Base-by-base conservation (phyloP, 2,329 filamentous ascomycete genomes). In the Allantophomopsis cytisporea region DNA sequence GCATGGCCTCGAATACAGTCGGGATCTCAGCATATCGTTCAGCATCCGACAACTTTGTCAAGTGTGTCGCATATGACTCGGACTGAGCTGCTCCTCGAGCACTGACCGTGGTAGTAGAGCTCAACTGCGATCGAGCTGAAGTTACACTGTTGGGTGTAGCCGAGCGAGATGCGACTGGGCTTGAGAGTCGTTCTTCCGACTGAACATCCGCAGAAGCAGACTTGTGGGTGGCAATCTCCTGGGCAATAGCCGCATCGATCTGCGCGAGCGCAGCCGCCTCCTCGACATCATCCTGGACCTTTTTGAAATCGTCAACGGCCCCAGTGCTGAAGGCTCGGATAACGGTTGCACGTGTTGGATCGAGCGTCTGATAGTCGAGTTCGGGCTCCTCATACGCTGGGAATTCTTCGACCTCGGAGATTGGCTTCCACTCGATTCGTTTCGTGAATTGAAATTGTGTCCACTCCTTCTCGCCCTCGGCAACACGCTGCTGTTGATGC, bases 381-480 rank as follows among this genome's bases (percentile, higher is more conserved):
- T 28, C 23, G 23, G 23, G 23, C 34, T 52, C 48, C 31, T 55
- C 51, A 13, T 50, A 46, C 7, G 52, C 47, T 3, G 23, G 23
- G 23, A 28, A 28, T 15, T 34, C 31, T 10, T 34, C 31, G 31
- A 34, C 31, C 10, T 34, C 16, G 7, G 31, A 34, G 8, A 38
- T 33, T n/a, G 76, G 71, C 66, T 91, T 88, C 85, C 88, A 94
- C 56, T 91, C 88, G 51, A 95, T 85, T 46, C 80, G 74, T 60
- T 86, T 82, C 41, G 81, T 82, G 57, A 93, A 88, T 59, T 94
- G 83, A 53, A 87, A 93, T 58, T 94, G 86, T 34, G 80, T 80
- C 86, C 86, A 94, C 57, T 95, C 88, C 49, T 81, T 77, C 38
- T 86, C 81, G 36, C 78, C 63, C 38, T 86, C 81, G 36, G 78